Base-by-base conservation (phyloP, 78 protist genomes). In the Dictyostelium brefeldianum region DNA sequence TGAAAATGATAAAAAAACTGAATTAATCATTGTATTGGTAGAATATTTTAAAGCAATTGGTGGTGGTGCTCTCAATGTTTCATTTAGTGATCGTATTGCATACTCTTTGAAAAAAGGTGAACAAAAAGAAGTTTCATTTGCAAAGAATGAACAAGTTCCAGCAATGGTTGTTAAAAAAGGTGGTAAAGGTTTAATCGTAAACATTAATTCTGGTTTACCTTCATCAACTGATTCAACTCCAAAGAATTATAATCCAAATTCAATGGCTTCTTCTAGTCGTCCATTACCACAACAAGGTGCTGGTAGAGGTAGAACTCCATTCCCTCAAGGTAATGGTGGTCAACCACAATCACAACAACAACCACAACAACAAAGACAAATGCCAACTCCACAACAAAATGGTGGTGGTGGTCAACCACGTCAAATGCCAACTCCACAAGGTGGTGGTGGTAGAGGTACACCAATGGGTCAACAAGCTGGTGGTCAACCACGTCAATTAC, bases 1-100 rank as follows among this genome's bases (percentile, higher is more conserved):
- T 48, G 97, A 90, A 90, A 83, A 84, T 62, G 92, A 95, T 79
- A 90, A 83, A 46, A 95, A 95, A 71, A 95, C 97, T 0, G 97
- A 95, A 81, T 15, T 89, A 15, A 62, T 89, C 47, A 89, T 83
- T 65, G 87, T 90, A 17, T 10, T 95, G 47, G 46, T 89, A 0
- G 97, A 95, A 65, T 31, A 77, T 54, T 89, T 54, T 90, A 77
- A 90, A 79, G 59, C 69, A n/a, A 17, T 80, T 22, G 53, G 89
- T 51, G 84, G 89, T 36, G 46, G 89, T 31, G n/a, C 89, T 20
- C 56, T 95, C 17, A 80, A 78, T 70, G 71, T 95, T 56, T 53
- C 64, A 15, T 95, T 95, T 56, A 54, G 83, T 25, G 97, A 90
- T 53, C 67, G 79, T 20, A 83, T 95, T 54, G 56, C 36, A 65